Evolutionary conservation across 2,329 filamentous ascomycete genomes (phyloP), one percentile per base, ranked within the genome.

Genomic region (Aspergillus tanneri): DNA sequence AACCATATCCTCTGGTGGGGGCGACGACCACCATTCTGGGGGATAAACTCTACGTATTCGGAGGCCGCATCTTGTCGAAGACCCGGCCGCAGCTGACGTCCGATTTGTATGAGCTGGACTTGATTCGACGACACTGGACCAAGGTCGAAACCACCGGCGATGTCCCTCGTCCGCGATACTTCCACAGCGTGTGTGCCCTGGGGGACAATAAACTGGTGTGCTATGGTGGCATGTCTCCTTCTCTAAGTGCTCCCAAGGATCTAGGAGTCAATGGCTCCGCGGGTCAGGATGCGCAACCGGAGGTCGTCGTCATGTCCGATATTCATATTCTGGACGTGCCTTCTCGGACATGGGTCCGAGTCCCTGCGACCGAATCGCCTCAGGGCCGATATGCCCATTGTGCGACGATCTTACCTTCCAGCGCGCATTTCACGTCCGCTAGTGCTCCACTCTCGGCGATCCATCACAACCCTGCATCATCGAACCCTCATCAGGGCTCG

Each of bases 351-450:
- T 99, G 93, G 93, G 92, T 88, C 16, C 89, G 85, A 52, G 83
- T 99, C 35, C 81, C 85, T 1, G 85, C 90, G 0, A 80, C 83
- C 38, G 90, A 96, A 47, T 79, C 88, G 0, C 93, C 93, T 0
- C 90, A 97, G 69, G 93, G 93, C 30, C 84, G 93, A 49, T 99
- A 99, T 71, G 93, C 93, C 2, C 93, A 99, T 66, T 99, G 93
- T 69, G 93, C 93, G 6, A 90, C 90, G 19, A 89, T 99, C 34
- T 72, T 97, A 6, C 90, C 91, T 0, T 96, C 93, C 0, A 87
- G 89, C 9, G 90, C 91, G 7, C 81, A 85, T 0, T 97, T 97
- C 63, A 85, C 89, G 1, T 96, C 92, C 0, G 81, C 87, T 43
- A 87, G 83, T 61, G 90, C 91, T 1, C 88, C 92, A 0, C 74